Conservation (phyloP, 176 grass and related monocot species). For the Lolium multiflorum region DNA sequence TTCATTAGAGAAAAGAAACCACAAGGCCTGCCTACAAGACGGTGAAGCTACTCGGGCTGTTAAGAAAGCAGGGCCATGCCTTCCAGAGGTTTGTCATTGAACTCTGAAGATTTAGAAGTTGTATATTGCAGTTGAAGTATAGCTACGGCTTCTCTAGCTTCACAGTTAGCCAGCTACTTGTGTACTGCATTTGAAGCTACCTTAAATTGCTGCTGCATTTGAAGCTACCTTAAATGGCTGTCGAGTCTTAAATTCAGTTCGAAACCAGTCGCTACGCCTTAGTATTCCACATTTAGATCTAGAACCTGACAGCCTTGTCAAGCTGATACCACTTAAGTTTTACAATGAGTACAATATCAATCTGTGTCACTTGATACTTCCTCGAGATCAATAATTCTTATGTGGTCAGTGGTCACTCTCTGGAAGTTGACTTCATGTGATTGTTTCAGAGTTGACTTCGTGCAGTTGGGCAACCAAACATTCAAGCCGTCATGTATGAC, state of each 20-base stretch:
- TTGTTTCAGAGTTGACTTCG: not conserved
- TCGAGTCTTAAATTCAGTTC: too few species aligned
- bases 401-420: not conserved
- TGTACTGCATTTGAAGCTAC: not conserved
- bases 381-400: not conserved
- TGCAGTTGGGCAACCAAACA: not conserved
- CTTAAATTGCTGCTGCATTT: not conserved
- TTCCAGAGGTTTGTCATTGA: not conserved
- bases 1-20: not conserved
- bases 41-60: not conserved
- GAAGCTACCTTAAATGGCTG: not conserved
- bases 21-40: not conserved
- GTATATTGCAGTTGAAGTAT: not conserved
- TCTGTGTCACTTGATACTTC: not conserved
- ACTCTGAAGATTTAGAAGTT: not conserved
- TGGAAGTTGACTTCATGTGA: not conserved
- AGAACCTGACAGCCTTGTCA: not conserved
- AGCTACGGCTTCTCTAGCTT: not conserved
- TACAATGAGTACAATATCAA: not conserved
- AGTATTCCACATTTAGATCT: not conserved
- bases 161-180: not conserved
- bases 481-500: not conserved
- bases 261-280: not conserved
- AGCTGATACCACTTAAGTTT: not conserved
- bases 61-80: conserved; percentile 4